These are phyloP conservation scores for Berberis thunbergii DNA, from an alignment of 164 flowering plant genomes.

Conservation along the genomic window DNA sequence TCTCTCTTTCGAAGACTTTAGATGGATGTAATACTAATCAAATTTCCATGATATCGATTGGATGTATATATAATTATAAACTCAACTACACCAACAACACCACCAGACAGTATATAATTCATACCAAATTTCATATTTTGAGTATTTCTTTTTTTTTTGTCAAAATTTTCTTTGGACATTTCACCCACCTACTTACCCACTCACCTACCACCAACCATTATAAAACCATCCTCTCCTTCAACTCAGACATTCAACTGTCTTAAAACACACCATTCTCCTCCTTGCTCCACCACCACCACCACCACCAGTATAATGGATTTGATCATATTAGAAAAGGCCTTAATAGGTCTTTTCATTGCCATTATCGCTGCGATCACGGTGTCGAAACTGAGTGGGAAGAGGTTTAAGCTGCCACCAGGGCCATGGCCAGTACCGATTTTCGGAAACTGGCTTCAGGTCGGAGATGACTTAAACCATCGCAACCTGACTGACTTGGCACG, in stretches of 20 bases:
- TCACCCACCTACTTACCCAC: not conserved
- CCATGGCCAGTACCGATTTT: slow-evolving; percentile 71
- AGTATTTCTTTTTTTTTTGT: too few relatives aligned
- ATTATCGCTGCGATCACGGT: slow-evolving; percentile 32
- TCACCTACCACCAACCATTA: not conserved
- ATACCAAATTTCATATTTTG: too few relatives aligned
- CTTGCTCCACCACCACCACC: not conserved
- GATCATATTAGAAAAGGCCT: slow-evolving; percentile 47
- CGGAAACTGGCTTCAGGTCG: slow-evolving; percentile 91
- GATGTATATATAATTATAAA: too few relatives aligned
- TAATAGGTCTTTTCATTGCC: slow-evolving; percentile 46
- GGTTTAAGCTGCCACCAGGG: slow-evolving; percentile 67
- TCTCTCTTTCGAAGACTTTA: too few relatives aligned
- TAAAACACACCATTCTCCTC: not conserved
- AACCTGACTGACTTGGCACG: slow-evolving; percentile 60
- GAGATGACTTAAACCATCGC: slow-evolving; percentile 79
- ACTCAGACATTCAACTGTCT: not conserved
- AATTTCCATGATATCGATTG: too few relatives aligned
- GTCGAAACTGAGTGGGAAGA: slow-evolving; percentile 56
- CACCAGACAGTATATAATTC: too few relatives aligned
- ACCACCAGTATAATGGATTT: slow-evolving; percentile 42
- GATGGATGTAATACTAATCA: too few relatives aligned
- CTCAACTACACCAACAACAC: too few relatives aligned
- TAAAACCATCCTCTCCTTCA: not conserved
- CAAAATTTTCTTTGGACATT: too few relatives aligned